Evolutionary conservation across 106 monocot species (phyloP).

Genomic region (Dendrobium huoshanense): DNA sequence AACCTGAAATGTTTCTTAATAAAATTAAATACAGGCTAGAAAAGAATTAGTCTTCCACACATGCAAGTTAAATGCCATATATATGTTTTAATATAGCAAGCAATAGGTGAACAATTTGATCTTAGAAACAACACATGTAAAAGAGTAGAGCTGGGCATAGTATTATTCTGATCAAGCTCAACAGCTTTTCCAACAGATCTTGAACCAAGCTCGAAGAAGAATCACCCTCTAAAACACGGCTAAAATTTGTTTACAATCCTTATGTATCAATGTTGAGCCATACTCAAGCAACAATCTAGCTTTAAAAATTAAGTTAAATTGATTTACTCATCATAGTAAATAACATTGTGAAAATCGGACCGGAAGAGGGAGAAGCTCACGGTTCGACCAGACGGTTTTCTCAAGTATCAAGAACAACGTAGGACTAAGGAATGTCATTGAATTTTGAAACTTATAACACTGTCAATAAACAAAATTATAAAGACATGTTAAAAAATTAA

Average conservation of each 20-base stretch:
- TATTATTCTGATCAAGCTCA: background rate
- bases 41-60: background rate
- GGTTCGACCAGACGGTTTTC: background rate
- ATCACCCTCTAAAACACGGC: background rate
- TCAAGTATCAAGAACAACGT: background rate
- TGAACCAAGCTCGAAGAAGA: background rate
- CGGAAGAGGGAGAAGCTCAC: no score
- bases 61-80: background rate
- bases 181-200: background rate
- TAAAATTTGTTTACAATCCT: background rate
- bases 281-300: background rate
- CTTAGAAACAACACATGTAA: background rate
- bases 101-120: background rate
- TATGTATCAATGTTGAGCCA: background rate
- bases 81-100: background rate
- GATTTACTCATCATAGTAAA: no score
- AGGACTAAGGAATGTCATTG: background rate
- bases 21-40: background rate
- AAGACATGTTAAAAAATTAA: background rate
- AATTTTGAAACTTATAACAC: background rate
- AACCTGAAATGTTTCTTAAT: slow-evolving; percentile 40
- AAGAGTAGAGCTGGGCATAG: background rate
- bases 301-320: no score
- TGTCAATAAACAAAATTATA: background rate
- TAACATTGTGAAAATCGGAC: no score